phyloP scores from a whole-genome alignment of 2,329 filamentous ascomycete genomes.

The Nigrospora osmanthi region DNA sequence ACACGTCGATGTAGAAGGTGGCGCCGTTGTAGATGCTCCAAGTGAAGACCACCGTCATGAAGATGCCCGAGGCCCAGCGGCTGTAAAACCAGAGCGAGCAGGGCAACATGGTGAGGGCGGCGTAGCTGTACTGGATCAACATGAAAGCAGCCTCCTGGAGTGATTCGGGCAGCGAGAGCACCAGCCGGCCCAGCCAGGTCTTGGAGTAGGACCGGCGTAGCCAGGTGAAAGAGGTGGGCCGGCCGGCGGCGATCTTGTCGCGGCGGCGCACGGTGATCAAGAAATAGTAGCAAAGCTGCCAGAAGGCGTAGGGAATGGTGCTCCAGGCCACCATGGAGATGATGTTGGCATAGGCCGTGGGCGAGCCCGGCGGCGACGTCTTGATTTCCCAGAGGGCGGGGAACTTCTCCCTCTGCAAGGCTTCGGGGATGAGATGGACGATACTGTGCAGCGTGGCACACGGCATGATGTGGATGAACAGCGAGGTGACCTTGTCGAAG shows the following conservation, averaged over 20 bases:
- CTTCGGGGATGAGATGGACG: conserved; percentile 68
- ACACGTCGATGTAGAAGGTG: conserved; percentile 97
- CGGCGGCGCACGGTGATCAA: conserved; percentile 91
- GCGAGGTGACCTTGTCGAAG: conserved; percentile 92
- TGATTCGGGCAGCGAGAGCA: conserved; percentile 65
- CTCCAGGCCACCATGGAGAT: conserved; percentile 89
- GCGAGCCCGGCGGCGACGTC: conserved; percentile 56
- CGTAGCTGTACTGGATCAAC: conserved; percentile 90
- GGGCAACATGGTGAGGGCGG: conserved; percentile 85
- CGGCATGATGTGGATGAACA: conserved; percentile 99
- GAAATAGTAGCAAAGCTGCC: conserved; percentile 91
- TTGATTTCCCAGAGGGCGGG: conserved; percentile 83
- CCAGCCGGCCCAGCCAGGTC: conserved; percentile 78
- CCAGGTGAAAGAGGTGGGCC: conserved; percentile 97
- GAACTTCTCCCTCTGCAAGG: conserved; percentile 61
- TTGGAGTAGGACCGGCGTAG: conserved; percentile 85
- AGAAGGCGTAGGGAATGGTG: conserved; percentile 82
- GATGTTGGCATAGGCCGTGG: conserved; percentile 70
- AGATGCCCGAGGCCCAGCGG: conserved; percentile 67
- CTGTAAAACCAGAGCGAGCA: conserved; percentile 95
- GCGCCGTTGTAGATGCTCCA: conserved; percentile 97
- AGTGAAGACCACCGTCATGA: conserved; percentile 75
- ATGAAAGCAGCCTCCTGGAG: conserved; percentile 91
- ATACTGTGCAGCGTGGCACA: conserved; percentile 89
- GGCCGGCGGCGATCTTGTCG: conserved; percentile 90